phyloP scores from a whole-genome alignment of 2,329 filamentous ascomycete species.

The Fusarium begoniae region DNA sequence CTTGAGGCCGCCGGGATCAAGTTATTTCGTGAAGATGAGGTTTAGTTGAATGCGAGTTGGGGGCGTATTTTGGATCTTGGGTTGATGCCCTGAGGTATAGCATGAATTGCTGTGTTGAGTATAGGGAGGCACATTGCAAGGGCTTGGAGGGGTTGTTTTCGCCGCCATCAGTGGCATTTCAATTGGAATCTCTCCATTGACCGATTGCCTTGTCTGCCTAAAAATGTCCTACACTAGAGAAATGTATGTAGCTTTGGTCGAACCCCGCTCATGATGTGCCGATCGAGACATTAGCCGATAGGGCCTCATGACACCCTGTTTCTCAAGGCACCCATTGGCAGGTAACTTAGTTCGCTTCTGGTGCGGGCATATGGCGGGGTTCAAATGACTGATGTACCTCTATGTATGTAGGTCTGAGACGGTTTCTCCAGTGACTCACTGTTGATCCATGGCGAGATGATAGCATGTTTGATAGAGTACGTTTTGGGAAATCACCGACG shows the following conservation, averaged over 20 bases:
- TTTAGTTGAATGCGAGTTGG: neutral
- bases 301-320: conserved; percentile 23
- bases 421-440: conserved; percentile 19
- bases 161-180: neutral
- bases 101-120: neutral
- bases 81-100: neutral
- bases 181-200: neutral
- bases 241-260: too few relatives aligned
- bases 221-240: neutral
- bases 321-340: conserved; percentile 22
- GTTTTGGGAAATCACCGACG: neutral
- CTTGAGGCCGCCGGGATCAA: neutral
- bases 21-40: neutral
- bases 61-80: neutral
- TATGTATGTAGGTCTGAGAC: neutral
- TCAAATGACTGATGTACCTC: neutral
- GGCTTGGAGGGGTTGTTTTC: neutral
- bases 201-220: conserved; percentile 19
- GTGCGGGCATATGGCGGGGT: neutral
- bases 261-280: conserved; percentile 12
- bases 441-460: neutral
- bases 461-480: conserved; percentile 8
- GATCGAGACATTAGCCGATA: conserved; percentile 9
- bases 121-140: neutral
- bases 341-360: neutral